phyloP scores from a whole-genome alignment of 106 monocot genomes.

The Chionographis japonica region DNA sequence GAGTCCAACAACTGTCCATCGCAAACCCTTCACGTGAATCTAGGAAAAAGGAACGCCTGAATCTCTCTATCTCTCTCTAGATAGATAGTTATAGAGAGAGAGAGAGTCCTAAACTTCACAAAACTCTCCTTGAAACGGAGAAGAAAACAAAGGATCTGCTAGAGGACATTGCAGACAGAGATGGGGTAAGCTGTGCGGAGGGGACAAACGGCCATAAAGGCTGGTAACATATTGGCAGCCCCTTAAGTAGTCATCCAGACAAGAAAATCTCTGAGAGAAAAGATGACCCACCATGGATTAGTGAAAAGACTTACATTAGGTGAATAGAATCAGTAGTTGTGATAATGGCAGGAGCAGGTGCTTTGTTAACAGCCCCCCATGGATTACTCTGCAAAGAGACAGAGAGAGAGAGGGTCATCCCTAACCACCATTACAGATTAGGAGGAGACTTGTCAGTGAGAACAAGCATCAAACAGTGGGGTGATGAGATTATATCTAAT shows the following conservation, averaged over 20 bases:
- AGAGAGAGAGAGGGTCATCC: not conserved
- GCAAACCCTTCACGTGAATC: not conserved
- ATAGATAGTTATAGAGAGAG: not conserved
- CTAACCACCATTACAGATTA: not conserved
- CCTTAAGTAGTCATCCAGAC: constrained; percentile 3
- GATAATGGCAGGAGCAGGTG: constrained; percentile 4
- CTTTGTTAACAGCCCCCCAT: not conserved
- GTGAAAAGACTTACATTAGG: not conserved
- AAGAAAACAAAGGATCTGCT: constrained; percentile 1
- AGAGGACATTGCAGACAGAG: constrained; percentile 9
- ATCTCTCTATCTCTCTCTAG: not conserved
- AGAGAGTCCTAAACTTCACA: not conserved
- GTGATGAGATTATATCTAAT: too few species aligned
- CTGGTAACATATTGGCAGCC: not conserved
- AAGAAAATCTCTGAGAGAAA: constrained; percentile 7
- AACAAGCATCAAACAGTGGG: too few species aligned
- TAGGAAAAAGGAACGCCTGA: not conserved
- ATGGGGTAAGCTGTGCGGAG: constrained; percentile 4
- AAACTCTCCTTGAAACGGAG: not conserved
- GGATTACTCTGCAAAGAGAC: not conserved
- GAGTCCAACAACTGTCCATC: constrained; percentile 1
- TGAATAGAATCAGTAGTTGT: not conserved
- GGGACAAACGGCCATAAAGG: not conserved
- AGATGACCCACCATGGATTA: constrained; percentile 1
- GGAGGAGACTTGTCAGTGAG: not conserved